These are phyloP conservation scores for Rhynchosporium graminicola DNA, from an alignment of 2,329 filamentous ascomycete genomes.

Conservation along the genomic window DNA sequence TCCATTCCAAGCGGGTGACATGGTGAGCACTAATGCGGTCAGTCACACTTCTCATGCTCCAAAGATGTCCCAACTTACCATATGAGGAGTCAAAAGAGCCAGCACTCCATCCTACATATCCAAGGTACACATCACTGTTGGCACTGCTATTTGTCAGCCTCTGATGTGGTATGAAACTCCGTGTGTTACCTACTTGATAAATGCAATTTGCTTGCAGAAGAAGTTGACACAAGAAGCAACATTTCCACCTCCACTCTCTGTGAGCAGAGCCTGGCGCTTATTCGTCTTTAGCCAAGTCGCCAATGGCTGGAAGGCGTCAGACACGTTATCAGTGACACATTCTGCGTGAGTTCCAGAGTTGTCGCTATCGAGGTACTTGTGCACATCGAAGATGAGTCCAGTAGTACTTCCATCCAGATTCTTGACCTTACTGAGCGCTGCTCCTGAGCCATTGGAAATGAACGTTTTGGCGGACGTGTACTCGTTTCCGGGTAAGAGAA, in stretches of 20 bases:
- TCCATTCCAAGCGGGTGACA: constrained; percentile 30
- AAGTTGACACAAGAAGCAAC: constrained; percentile 39
- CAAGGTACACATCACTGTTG: constrained; percentile 44
- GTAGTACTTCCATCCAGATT: constrained; percentile 61
- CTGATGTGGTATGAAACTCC: background rate
- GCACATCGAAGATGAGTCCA: constrained; percentile 59
- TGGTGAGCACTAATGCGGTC: constrained; percentile 25
- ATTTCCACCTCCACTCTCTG: constrained; percentile 50
- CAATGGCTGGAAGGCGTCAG: constrained; percentile 47
- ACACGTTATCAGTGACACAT: constrained; percentile 56
- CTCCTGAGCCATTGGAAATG: constrained; percentile 51
- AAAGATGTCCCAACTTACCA: constrained; percentile 16
- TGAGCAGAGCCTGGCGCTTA: constrained; percentile 17
- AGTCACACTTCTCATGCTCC: background rate
- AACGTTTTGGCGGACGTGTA: constrained; percentile 55
- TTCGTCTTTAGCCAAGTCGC: constrained; percentile 37
- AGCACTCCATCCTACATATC: constrained; percentile 44
- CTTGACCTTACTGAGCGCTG: constrained; percentile 52
- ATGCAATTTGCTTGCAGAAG: constrained; percentile 34
- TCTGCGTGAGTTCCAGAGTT: constrained; percentile 54
- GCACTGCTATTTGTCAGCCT: constrained; percentile 22
- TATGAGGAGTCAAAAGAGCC: constrained; percentile 40
- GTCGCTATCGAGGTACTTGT: constrained; percentile 62
- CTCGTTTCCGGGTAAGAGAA: constrained; percentile 64
- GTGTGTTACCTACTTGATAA: constrained; percentile 10